Conservation (phyloP, 495 filamentous ascomycete genomes). For the Xylaria acuta region DNA sequence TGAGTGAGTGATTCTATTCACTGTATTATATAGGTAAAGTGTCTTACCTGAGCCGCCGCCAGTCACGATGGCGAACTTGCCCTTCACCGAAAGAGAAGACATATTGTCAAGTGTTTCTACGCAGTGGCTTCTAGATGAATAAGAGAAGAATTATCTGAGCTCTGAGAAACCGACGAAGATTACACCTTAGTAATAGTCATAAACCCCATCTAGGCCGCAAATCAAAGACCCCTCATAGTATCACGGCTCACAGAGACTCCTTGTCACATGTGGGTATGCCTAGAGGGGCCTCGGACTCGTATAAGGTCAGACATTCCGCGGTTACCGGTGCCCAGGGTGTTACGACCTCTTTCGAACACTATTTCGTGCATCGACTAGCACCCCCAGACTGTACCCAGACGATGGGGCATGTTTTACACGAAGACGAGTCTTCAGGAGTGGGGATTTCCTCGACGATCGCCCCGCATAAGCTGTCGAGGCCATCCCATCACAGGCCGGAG, state of each 20-base stretch:
- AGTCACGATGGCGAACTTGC: slow-evolving; percentile 72
- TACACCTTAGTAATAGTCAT: too few relatives aligned
- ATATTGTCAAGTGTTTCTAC: not conserved
- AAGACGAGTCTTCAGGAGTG: not conserved
- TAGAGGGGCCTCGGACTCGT: not conserved
- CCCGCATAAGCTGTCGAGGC: not conserved
- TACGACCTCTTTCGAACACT: not conserved
- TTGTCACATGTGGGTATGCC: not conserved
- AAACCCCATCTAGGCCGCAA: not conserved
- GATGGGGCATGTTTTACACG: not conserved
- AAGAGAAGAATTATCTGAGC: not conserved
- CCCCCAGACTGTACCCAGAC: not conserved
- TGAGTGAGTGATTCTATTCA: not conserved
- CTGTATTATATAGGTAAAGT: not conserved
- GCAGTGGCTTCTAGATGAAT: not conserved
- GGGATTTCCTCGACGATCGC: not conserved
- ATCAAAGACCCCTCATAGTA: not conserved
- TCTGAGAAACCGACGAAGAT: not conserved
- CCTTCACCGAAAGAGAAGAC: slow-evolving; percentile 47
- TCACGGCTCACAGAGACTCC: not conserved
- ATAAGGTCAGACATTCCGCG: not conserved
- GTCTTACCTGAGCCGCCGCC: slow-evolving; percentile 71
- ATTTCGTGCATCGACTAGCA: not conserved
- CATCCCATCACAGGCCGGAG: not conserved
- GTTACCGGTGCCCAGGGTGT: not conserved